A percentile compares a stretch with the other conserved stretches of the same genome.
These are phyloP conservation scores for Botrytis tulipae DNA, from an alignment of 2,329 filamentous ascomycete species.

Conservation along the genomic window DNA sequence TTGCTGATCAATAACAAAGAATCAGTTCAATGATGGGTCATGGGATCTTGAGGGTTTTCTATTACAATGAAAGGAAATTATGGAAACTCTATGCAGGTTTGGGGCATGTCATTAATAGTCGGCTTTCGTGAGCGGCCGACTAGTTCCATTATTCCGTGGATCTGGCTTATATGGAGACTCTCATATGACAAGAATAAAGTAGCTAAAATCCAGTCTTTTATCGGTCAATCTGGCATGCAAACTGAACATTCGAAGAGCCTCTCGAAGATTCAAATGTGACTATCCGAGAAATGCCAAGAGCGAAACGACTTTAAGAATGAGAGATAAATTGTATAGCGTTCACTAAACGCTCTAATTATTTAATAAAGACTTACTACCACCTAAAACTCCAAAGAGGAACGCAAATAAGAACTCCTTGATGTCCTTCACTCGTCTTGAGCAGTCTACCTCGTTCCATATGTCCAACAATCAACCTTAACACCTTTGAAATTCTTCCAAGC, in stretches of 20 bases:
- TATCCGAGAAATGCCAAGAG: neutral
- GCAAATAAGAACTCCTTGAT: slow-evolving; percentile 13
- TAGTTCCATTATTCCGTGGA: too few relatives aligned
- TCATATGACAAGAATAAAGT: neutral
- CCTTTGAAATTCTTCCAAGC: slow-evolving; percentile 16
- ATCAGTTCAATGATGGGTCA: neutral
- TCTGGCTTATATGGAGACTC: neutral
- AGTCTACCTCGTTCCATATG: neutral
- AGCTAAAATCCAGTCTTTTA: neutral
- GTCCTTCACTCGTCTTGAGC: neutral
- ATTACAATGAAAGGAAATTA: neutral
- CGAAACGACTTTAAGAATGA: neutral
- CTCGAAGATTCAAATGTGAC: neutral
- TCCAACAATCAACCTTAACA: slow-evolving; percentile 7
- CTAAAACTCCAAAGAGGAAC: neutral
- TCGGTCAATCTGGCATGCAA: neutral
- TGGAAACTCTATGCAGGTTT: neutral
- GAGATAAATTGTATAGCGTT: neutral
- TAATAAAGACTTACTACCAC: neutral
- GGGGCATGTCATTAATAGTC: too few relatives aligned
- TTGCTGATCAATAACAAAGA: neutral
- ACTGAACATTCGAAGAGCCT: neutral
- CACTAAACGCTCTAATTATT: neutral
- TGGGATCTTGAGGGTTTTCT: neutral
- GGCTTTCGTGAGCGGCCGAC: too few relatives aligned